phyloP scores from a whole-genome alignment of 2,329 filamentous ascomycete genomes.

The Nigrospora osmanthi region DNA sequence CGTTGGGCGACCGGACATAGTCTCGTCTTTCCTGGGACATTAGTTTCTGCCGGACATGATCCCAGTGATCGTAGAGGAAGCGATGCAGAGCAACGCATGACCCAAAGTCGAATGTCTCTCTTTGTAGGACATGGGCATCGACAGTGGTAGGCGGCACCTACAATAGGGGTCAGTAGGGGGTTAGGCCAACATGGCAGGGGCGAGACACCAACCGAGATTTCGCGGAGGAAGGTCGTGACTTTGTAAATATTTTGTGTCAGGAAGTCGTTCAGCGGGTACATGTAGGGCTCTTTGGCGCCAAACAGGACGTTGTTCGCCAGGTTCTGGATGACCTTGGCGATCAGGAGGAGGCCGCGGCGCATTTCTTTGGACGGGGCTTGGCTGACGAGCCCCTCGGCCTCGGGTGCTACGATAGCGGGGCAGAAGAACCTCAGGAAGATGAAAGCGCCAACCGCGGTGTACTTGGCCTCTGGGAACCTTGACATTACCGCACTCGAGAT shows the following conservation, averaged over 20 bases:
- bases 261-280: slow-evolving; percentile 64
- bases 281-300: slow-evolving; percentile 64
- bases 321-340: slow-evolving; percentile 65
- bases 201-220: slow-evolving; percentile 51
- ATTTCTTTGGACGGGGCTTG: slow-evolving; percentile 58
- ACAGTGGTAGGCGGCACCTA: slow-evolving; percentile 40
- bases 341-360: slow-evolving; percentile 58
- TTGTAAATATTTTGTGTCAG: slow-evolving; percentile 60
- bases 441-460: slow-evolving; percentile 64
- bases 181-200: background rate
- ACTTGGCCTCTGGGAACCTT: slow-evolving; percentile 62
- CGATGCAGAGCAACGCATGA: slow-evolving; percentile 63
- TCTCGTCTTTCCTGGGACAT: slow-evolving; percentile 51
- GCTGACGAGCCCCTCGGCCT: slow-evolving; percentile 57
- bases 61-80: slow-evolving; percentile 66
- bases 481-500: slow-evolving; percentile 57
- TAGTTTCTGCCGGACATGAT: slow-evolving; percentile 58
- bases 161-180: slow-evolving; percentile 8
- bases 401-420: slow-evolving; percentile 63
- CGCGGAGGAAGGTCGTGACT: slow-evolving; percentile 58
- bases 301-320: slow-evolving; percentile 66
- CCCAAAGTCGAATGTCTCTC: slow-evolving; percentile 58
- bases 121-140: slow-evolving; percentile 27
- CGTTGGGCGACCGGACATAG: slow-evolving; percentile 45
- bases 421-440: slow-evolving; percentile 68